These are phyloP conservation scores for Sorghum bicolor DNA, from an alignment of 176 grass and related monocot genomes.

Conservation along the genomic window Sorghum_bicolor_NCBIv3 NC_012871.2:7128001-7128500, in stretches of 20 bases:
- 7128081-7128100: constrained; percentile 92
- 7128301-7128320: background rate
- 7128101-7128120: constrained; percentile 77
- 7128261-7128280: background rate
- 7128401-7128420: background rate
- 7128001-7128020: constrained; percentile 64
- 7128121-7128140: constrained; percentile 83
- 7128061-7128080: constrained; percentile 96
- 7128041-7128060: constrained; percentile 79
- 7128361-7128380: background rate
- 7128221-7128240: background rate
- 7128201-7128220: background rate
- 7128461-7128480: background rate
- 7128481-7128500: background rate
- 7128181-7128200: background rate
- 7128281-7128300: background rate
- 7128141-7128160: constrained; percentile 88
- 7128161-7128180: background rate
- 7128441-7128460: background rate
- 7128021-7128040: constrained; percentile 89
- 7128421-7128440: background rate
- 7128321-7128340: background rate
- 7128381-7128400: background rate
- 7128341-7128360: background rate
- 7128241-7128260: background rate